Base-by-base conservation (phyloP, 768 basidiomycete species). In the Amanita exitialis region DNA sequence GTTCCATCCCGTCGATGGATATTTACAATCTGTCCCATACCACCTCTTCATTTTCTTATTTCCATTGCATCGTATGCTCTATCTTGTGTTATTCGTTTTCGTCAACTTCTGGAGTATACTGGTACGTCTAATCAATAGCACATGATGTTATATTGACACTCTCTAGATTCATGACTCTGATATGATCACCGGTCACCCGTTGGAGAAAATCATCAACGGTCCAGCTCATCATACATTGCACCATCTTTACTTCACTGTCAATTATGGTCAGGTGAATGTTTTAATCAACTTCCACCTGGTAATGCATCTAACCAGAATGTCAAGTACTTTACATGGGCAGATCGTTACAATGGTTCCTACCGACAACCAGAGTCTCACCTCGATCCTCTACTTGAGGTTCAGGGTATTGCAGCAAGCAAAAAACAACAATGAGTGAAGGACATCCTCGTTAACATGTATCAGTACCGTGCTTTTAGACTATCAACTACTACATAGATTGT, bases 151-250 rank as follows among this genome's bases (percentile, higher is more conserved):
- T 25, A 12, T 32, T 43, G 16, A 35, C 39, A 28, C 7, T 34
- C 35, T 21, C 7, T 61, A 92, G 90, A 99, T 99, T 58, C 95
- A 99, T 63, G 96, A 99, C 67, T 94, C 91, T 3, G 96, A 98
- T 71, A 98, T 99, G 95, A 82, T 98, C 61, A 90, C 90, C 25
- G 94, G 87, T 3, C 86, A 90, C 63, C 71, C 82, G 3, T 76
- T 96, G 4, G 95, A 97, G 69, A 82, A 75, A 53, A 68, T 88
- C 63, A 93, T 99, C 69, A 99, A 98, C 67, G 93, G 92, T n/a
- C 95, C 96, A 2, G 91, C 94, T 2, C 96, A 99, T 59, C 96
- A 99, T 65, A 98, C 94, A 0, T 73, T 97, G 38, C 95, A 97
- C 64, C 96, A 98, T 62, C 70, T 99, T 18, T 95, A 94, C 72